These are phyloP conservation scores for Lipomyces chichibuensis DNA, from an alignment of 805 yeast species.

Conservation along the genomic window DNA sequence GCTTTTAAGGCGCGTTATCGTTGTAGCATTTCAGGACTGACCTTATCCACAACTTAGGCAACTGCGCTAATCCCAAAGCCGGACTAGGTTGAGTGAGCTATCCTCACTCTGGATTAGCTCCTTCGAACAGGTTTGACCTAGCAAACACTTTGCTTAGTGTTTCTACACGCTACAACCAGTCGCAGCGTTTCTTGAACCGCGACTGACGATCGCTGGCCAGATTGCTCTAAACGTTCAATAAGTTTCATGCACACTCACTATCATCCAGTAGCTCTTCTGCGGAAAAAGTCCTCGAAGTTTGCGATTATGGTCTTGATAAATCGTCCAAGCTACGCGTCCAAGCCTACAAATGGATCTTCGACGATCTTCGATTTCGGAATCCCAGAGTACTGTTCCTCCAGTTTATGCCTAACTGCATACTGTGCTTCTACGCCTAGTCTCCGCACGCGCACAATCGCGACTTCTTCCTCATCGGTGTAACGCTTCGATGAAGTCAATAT, in stretches of 20 bases:
- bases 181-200: slow-evolving; percentile 8
- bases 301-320: neutral
- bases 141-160: neutral
- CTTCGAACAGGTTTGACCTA: neutral
- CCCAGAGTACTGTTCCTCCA: neutral
- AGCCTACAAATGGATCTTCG: slow-evolving; percentile 2
- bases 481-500: neutral
- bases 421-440: neutral
- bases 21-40: neutral
- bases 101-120: slow-evolving; percentile 6
- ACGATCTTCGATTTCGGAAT: neutral
- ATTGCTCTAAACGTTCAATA: slow-evolving; percentile 1
- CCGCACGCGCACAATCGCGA: neutral
- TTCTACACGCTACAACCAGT: neutral
- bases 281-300: slow-evolving; percentile 3
- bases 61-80: neutral
- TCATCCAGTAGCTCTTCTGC: slow-evolving; percentile 3
- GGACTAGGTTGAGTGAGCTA: neutral
- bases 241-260: slow-evolving; percentile 1
- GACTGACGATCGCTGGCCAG: slow-evolving; percentile 1
- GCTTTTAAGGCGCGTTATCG: neutral
- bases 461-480: neutral
- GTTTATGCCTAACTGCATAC: neutral
- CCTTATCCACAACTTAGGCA: neutral
- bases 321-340: slow-evolving; percentile 1